These are phyloP conservation scores for Multifurca ochricompacta DNA, from an alignment of 768 basidiomycete species.

Conservation along the genomic window DNA sequence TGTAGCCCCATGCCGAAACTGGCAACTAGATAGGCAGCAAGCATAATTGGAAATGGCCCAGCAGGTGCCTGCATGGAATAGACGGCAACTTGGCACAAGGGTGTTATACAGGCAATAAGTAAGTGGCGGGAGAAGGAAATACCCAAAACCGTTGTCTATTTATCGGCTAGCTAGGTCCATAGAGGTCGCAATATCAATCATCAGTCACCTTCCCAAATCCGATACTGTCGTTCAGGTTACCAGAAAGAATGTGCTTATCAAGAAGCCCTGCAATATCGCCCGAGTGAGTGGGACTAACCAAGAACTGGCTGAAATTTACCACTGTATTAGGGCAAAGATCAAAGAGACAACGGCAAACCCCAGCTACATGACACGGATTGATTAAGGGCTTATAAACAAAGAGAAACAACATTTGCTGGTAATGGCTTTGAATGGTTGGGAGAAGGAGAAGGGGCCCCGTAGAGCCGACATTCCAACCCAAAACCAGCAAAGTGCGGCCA, in stretches of 20 bases:
- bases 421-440: slow-evolving; percentile 14
- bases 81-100: slow-evolving; percentile 26
- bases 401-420: slow-evolving; percentile 7
- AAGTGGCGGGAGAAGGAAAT: background rate
- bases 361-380: slow-evolving; percentile 7
- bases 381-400: too few species aligned
- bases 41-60: slow-evolving; percentile 39
- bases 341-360: slow-evolving; percentile 18
- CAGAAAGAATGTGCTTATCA: slow-evolving; percentile 34
- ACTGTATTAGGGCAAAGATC: slow-evolving; percentile 18
- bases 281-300: background rate
- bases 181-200: slow-evolving; percentile 10
- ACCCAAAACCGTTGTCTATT: background rate
- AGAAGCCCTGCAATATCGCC: slow-evolving; percentile 32
- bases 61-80: slow-evolving; percentile 35
- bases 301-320: slow-evolving; percentile 3
- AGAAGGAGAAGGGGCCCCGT: slow-evolving; percentile 18
- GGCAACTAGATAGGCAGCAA: slow-evolving; percentile 35
- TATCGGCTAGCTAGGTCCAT: background rate
- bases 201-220: slow-evolving; percentile 40
- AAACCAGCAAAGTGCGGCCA: slow-evolving; percentile 12
- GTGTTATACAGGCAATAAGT: background rate
- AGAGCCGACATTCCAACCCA: slow-evolving; percentile 14
- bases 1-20: slow-evolving; percentile 40
- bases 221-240: slow-evolving; percentile 31